Percentiles rank a stretch among this genome's conserved stretches.
These are phyloP conservation scores for Pancytospora epiphaga DNA, from an alignment of 371 early-diverging fungal genomes.

Conservation along the genomic window DNA sequence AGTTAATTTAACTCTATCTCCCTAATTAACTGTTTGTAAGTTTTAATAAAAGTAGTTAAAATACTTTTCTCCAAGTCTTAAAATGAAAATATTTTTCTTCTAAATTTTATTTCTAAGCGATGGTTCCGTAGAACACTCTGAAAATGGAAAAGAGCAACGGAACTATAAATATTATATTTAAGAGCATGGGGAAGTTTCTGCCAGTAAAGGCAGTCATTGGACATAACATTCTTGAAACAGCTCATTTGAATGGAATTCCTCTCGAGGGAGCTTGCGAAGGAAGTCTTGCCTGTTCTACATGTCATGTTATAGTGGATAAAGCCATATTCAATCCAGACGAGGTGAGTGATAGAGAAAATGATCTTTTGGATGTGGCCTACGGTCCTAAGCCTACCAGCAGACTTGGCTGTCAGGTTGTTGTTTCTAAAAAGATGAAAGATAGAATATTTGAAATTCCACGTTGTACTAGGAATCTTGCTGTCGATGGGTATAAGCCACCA, in stretches of 20 bases:
- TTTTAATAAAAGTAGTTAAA: too few species aligned
- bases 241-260: constrained; percentile 83
- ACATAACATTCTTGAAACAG: constrained; percentile 77
- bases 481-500: constrained; percentile 66
- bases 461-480: constrained; percentile 84
- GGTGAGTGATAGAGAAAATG: constrained; percentile 91
- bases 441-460: constrained; percentile 77
- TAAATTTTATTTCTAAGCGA: too few species aligned
- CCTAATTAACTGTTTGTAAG: too few species aligned
- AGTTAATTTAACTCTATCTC: too few species aligned
- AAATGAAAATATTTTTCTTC: too few species aligned
- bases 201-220: constrained; percentile 66
- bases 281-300: constrained; percentile 62
- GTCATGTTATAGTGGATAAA: constrained; percentile 83
- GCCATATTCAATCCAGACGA: constrained; percentile 74
- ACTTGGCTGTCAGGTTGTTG: constrained; percentile 83
- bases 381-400: constrained; percentile 88
- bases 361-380: constrained; percentile 94
- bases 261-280: constrained; percentile 98
- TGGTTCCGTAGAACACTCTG: too few species aligned
- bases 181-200: not conserved
- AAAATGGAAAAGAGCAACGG: constrained; percentile 3
- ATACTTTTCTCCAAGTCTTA: too few species aligned
- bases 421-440: constrained; percentile 73
- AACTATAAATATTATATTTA: constrained; percentile 34